Base-by-base conservation (phyloP, 352 stramenopile genomes). In the Pythium aquatile region DNA sequence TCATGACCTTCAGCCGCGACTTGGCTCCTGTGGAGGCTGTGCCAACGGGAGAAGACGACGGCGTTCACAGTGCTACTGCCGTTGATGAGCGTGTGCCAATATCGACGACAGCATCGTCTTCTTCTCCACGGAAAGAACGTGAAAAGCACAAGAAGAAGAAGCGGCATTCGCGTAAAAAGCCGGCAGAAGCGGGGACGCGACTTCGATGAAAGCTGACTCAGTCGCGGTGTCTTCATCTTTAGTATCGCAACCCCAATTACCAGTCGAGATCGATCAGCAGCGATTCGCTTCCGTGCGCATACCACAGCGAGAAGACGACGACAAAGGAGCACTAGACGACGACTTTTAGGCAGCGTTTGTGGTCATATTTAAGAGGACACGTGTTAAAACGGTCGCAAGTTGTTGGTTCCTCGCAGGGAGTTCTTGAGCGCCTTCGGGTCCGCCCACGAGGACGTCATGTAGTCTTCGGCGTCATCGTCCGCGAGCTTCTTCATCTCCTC, bases 371-470 rank as follows among this genome's bases (percentile, higher is more conserved):
- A 53, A 46, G 33, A 55, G 37, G 16, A 30, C 17, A 20, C 16
- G 14, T 20, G 30, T 72, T 39, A 94, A 66, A 94, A 94, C 35
- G 83, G 84, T 17, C 83, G 83, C 55, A 98, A 88, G 63, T 83
- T 87, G 55, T 72, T 81, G 29, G 93, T 97, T 17, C 94, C 94
- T 7, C 92, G 87, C n/a, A 98, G 76, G 39, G 78, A 83, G 47
- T 95, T 96, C 74, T 98, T 97, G 61, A 99, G 87, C 56, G 91
- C 85, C 66, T 92, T 97, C 1, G 96, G 88, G 77, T 99, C 92
- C 1, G 96, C 96, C 97, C 96, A 99, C 37, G 83, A 73, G 26
- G 87, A 96, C 61, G 87, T 78, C 68, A 98, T 89, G 75, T 98
- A 99, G 63, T 98, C 96, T 67, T 99, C 96, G 20, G 97, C 90